These are phyloP conservation scores for Starmerella stellata DNA, from an alignment of 805 yeast genomes.

Conservation along the genomic window DNA sequence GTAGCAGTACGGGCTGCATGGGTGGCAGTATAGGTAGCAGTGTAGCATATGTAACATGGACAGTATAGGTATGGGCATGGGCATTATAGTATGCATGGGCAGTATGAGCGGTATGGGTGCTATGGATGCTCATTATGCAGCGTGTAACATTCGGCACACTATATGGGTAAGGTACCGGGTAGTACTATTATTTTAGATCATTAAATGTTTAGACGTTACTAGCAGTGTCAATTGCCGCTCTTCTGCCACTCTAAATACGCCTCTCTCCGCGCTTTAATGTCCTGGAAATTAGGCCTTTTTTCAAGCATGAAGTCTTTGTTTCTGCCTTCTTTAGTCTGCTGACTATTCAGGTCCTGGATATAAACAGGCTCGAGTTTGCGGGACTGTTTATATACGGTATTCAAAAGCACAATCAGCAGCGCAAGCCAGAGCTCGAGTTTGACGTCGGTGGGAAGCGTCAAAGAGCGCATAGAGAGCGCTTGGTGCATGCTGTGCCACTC, in stretches of 20 bases:
- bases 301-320: conserved; percentile 32
- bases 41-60: too few relatives aligned
- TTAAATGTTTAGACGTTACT: too few relatives aligned
- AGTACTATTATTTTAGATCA: too few relatives aligned
- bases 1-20: too few relatives aligned
- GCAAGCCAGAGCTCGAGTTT: conserved; percentile 35
- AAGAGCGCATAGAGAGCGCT: conserved; percentile 2
- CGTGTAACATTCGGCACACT: too few relatives aligned
- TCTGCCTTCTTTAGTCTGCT: conserved; percentile 32
- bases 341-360: conserved; percentile 32
- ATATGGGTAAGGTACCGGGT: too few relatives aligned
- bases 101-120: too few relatives aligned
- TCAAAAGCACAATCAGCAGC: conserved; percentile 27
- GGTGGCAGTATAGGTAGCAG: too few relatives aligned
- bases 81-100: too few relatives aligned
- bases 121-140: too few relatives aligned
- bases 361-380: conserved; percentile 30
- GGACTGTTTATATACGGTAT: conserved; percentile 21
- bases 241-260: conserved; percentile 27
- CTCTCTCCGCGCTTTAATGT: conserved; percentile 30
- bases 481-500: conserved; percentile 8
- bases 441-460: conserved; percentile 21
- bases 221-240: too few relatives aligned
- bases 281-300: conserved; percentile 35
- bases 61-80: too few relatives aligned